Evolutionary conservation across 306 rosid genomes (phyloP).

Genomic region (Heteromeles arbutifolia): DNA sequence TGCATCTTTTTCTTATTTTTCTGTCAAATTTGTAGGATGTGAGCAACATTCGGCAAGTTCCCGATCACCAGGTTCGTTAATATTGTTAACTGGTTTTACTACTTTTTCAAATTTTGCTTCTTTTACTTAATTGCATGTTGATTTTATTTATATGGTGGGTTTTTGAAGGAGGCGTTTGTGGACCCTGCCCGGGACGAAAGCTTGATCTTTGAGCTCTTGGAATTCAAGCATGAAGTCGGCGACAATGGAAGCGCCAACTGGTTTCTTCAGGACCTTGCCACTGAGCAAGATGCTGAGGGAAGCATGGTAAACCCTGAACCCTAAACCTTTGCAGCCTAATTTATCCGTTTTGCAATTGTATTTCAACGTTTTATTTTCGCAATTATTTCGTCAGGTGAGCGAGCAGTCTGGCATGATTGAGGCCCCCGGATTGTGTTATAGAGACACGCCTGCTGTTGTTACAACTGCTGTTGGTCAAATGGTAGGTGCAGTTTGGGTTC

Average conservation of each 20-base stretch:
- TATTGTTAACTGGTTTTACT: not conserved
- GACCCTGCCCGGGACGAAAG: slow-evolving; percentile 78
- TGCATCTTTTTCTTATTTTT: not conserved
- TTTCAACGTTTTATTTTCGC: not conserved
- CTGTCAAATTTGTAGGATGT: slow-evolving; percentile 47
- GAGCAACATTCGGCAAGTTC: slow-evolving; percentile 72
- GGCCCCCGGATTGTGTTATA: slow-evolving; percentile 49
- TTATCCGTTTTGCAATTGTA: not conserved
- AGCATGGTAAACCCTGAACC: slow-evolving; percentile 40
- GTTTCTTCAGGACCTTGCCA: slow-evolving; percentile 92
- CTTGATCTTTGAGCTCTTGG: slow-evolving; percentile 76
- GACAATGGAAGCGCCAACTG: slow-evolving; percentile 77
- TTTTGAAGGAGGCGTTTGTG: slow-evolving; percentile 58
- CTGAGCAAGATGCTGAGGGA: slow-evolving; percentile 73
- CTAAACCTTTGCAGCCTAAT: not conserved
- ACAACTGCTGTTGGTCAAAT: slow-evolving; percentile 85
- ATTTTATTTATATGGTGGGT: not conserved
- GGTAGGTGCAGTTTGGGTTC: slow-evolving; percentile 30
- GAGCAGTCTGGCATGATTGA: slow-evolving; percentile 73
- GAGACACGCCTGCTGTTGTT: slow-evolving; percentile 53
- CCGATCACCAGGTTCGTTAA: slow-evolving; percentile 70
- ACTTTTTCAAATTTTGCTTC: not conserved
- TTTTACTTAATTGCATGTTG: not conserved
- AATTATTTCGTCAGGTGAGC: slow-evolving; percentile 47
- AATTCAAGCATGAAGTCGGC: slow-evolving; percentile 55